phyloP scores from a whole-genome alignment of 2,329 filamentous ascomycete species.

The Claviceps pusilla region DNA sequence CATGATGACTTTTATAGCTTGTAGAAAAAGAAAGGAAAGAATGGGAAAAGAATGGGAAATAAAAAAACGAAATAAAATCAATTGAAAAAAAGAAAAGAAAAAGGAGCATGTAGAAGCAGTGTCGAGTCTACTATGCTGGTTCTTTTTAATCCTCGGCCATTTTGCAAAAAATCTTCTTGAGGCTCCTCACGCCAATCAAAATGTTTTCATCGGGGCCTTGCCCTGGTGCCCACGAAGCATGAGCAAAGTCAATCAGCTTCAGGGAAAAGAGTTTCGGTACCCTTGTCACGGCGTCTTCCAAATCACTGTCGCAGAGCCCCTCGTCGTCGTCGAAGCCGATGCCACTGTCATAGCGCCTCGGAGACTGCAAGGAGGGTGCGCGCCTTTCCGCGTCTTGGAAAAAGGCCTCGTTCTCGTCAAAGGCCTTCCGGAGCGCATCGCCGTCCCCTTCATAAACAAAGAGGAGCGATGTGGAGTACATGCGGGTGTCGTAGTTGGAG shows the following conservation, averaged over 20 bases:
- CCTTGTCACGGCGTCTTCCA: conserved; percentile 27
- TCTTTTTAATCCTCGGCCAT: conserved; percentile 27
- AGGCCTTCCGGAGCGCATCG: conserved; percentile 33
- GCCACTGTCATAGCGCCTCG: conserved; percentile 39
- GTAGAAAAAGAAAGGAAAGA: no score
- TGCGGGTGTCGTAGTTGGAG: conserved; percentile 42
- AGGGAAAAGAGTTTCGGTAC: conserved; percentile 58
- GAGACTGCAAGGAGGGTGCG: conserved; percentile 16
- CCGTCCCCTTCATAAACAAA: conserved; percentile 53
- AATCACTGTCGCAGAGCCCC: conserved; percentile 27
- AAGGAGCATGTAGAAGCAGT: background rate
- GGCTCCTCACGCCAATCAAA: conserved; percentile 56
- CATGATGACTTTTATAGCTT: no score
- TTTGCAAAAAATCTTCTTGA: conserved; percentile 56
- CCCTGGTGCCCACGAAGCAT: conserved; percentile 71
- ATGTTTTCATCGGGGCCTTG: conserved; percentile 76
- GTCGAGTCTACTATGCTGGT: no score
- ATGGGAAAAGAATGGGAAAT: no score
- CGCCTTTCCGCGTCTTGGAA: conserved; percentile 34
- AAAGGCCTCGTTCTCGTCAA: conserved; percentile 37
- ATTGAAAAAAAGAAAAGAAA: background rate
- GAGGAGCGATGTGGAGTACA: conserved; percentile 48
- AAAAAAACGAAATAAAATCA: background rate
- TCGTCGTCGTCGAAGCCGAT: conserved; percentile 33
- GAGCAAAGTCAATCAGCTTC: conserved; percentile 93